Evolutionary conservation across 345 rosid genomes (phyloP).

Genomic region (Pistacia integerrima): DNA sequence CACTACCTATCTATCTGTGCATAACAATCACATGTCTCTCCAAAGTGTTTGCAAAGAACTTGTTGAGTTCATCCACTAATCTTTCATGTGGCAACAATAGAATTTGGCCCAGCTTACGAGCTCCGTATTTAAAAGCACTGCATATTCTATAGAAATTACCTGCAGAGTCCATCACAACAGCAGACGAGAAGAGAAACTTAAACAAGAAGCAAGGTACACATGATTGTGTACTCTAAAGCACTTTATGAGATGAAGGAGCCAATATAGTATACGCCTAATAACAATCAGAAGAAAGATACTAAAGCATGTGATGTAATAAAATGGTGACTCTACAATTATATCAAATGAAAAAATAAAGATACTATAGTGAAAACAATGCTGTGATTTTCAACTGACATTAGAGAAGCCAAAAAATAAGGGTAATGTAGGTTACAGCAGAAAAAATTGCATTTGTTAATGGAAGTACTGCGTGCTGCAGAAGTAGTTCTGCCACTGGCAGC

Average conservation of each 20-base stretch:
- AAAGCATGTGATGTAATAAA: neutral
- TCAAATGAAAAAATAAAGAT: neutral
- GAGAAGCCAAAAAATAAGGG: neutral
- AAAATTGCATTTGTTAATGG: neutral
- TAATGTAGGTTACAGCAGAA: neutral
- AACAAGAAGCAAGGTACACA: neutral
- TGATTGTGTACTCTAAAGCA: neutral
- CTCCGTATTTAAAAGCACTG: constrained; percentile 43
- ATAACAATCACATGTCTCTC: constrained; percentile 37
- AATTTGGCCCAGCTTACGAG: constrained; percentile 37
- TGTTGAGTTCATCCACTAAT: constrained; percentile 30
- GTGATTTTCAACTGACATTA: neutral
- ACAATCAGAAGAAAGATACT: neutral
- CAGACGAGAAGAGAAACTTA: neutral
- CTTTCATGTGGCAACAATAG: constrained; percentile 32
- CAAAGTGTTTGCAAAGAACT: constrained; percentile 38
- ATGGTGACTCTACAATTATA: neutral
- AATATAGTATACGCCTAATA: neutral
- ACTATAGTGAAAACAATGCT: neutral
- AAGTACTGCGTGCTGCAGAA: too few species aligned
- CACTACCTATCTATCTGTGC: too few species aligned
- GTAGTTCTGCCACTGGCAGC: neutral
- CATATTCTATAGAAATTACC: constrained; percentile 36
- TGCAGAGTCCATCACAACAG: neutral
- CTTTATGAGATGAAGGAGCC: neutral